These are phyloP conservation scores for Colletotrichum limetticola DNA, from an alignment of 2,329 filamentous ascomycete genomes.

Conservation along the genomic window DNA sequence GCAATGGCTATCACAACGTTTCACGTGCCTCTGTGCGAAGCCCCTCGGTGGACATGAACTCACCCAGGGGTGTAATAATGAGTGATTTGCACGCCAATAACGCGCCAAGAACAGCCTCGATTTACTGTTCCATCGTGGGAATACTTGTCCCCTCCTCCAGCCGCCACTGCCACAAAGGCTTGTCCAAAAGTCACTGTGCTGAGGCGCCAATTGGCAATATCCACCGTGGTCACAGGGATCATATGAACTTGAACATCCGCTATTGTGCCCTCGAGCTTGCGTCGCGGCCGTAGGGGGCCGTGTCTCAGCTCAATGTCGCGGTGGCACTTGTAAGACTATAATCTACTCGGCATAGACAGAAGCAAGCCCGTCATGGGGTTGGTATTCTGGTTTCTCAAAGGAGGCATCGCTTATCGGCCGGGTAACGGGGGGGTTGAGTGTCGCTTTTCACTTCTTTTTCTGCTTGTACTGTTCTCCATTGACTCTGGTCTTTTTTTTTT, in stretches of 20 bases:
- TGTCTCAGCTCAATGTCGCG: not conserved
- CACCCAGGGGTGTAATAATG: slow-evolving; percentile 16
- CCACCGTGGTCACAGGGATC: not conserved
- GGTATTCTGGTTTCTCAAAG: not conserved
- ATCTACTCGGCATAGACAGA: slow-evolving; percentile 5
- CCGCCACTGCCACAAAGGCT: not conserved
- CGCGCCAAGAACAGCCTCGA: not conserved
- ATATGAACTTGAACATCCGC: not conserved
- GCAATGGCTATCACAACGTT: slow-evolving; percentile 32
- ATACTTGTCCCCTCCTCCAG: not conserved
- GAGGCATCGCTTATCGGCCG: not conserved
- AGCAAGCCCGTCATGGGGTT: not conserved
- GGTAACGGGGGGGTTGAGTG: not conserved
- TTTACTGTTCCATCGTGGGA: not conserved
- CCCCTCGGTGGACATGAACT: slow-evolving; percentile 24
- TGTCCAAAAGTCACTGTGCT: not conserved
- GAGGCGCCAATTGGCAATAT: not conserved
- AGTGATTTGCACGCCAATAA: slow-evolving; percentile 30
- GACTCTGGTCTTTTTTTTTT: slow-evolving; percentile 15
- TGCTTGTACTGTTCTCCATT: slow-evolving; percentile 24
- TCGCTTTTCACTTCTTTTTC: not conserved
- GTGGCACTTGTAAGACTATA: slow-evolving; percentile 18
- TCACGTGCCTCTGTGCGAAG: slow-evolving; percentile 31
- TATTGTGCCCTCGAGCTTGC: not conserved
- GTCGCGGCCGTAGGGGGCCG: not conserved